phyloP scores from a whole-genome alignment of 805 yeast species.

The Teunomyces kruisii region DNA sequence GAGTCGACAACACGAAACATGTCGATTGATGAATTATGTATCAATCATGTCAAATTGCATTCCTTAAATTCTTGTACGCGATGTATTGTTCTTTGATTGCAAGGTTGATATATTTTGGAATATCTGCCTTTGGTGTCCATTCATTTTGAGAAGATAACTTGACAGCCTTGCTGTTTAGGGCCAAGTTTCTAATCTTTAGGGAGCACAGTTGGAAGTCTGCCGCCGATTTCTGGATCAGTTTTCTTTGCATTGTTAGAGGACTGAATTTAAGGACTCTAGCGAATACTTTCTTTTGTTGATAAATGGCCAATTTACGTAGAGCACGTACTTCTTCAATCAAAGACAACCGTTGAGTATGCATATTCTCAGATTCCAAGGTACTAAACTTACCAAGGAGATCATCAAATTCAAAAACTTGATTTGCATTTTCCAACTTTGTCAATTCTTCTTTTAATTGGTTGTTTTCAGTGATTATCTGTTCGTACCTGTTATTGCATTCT shows the following conservation, averaged over 20 bases:
- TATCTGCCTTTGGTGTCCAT: slow-evolving; percentile 14
- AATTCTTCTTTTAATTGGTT: slow-evolving; percentile 15
- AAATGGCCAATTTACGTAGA: slow-evolving; percentile 34
- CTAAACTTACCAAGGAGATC: slow-evolving; percentile 27
- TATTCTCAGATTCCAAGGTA: slow-evolving; percentile 31
- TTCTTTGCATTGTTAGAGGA: not conserved
- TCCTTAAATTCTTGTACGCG: not conserved
- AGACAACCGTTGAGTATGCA: slow-evolving; percentile 30
- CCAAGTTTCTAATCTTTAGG: slow-evolving; percentile 8
- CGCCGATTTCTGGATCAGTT: not conserved
- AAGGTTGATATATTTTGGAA: slow-evolving; percentile 19
- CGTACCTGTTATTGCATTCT: not conserved
- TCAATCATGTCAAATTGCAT: not conserved
- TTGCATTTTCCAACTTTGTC: slow-evolving; percentile 12
- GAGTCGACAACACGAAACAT: not conserved
- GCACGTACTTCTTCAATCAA: slow-evolving; percentile 46
- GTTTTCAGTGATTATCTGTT: not conserved
- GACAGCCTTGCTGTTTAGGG: slow-evolving; percentile 12
- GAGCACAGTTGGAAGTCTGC: not conserved
- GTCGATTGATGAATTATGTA: not conserved
- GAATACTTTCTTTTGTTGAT: not conserved
- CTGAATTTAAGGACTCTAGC: not conserved
- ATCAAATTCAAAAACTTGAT: slow-evolving; percentile 12
- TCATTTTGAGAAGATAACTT: slow-evolving; percentile 4
- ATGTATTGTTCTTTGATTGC: slow-evolving; percentile 16